Percentiles rank a stretch among this genome's conserved stretches.
These are phyloP conservation scores for Fraxinus latifolia DNA, from an alignment of 305 asterid species.

Conservation along the genomic window DNA sequence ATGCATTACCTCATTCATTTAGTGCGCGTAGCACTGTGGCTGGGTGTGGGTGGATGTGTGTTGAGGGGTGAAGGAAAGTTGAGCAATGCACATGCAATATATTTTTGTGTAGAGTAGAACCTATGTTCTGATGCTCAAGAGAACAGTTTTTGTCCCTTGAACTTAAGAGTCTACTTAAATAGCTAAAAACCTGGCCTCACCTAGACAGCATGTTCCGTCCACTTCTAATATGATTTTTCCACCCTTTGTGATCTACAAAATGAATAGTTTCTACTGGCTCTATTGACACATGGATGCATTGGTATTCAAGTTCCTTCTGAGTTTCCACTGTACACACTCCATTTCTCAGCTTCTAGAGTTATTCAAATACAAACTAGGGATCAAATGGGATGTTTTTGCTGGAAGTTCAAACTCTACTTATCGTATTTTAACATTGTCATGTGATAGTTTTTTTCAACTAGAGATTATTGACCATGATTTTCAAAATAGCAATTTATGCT, in stretches of 20 bases:
- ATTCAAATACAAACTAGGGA: neutral
- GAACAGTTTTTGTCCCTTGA: neutral
- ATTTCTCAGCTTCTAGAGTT: neutral
- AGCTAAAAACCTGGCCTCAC: neutral
- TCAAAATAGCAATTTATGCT: neutral
- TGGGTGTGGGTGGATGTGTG: neutral
- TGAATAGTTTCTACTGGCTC: neutral
- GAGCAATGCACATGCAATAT: neutral
- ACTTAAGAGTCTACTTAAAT: neutral
- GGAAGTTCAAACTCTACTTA: neutral
- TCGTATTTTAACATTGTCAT: neutral
- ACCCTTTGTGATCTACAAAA: neutral
- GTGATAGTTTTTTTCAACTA: neutral
- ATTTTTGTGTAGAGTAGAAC: neutral
- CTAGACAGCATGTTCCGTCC: neutral
- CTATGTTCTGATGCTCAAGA: neutral
- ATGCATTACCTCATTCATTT: neutral
- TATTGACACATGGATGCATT: neutral
- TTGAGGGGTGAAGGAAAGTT: neutral
- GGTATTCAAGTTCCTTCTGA: neutral
- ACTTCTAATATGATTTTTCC: neutral
- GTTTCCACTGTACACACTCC: neutral
- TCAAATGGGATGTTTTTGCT: neutral
- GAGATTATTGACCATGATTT: neutral
- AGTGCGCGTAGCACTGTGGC: neutral